phyloP scores from a whole-genome alignment of 495 filamentous ascomycete species.

The Penicillium antarcticum region DNA sequence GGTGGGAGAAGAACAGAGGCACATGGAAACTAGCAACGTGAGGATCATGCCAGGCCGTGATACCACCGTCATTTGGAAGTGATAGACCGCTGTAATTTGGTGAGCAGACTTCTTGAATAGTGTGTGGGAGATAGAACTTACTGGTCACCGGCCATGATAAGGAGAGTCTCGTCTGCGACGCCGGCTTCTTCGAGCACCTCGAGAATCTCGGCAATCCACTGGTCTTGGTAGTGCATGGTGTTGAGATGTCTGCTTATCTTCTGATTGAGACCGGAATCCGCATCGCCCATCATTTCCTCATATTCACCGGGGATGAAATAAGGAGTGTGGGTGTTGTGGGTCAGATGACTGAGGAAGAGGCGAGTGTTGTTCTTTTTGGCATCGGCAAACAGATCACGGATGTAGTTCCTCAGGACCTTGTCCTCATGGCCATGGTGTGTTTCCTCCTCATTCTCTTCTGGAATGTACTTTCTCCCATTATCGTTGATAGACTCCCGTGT shows the following conservation, averaged over 20 bases:
- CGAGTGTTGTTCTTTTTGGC: slow-evolving; percentile 33
- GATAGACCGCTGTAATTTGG: slow-evolving; percentile 19
- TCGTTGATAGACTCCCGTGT: slow-evolving; percentile 24
- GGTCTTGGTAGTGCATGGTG: slow-evolving; percentile 35
- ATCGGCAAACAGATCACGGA: slow-evolving; percentile 33
- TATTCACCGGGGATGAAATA: slow-evolving; percentile 40
- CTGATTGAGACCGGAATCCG: slow-evolving; percentile 21
- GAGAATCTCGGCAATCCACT: slow-evolving; percentile 36
- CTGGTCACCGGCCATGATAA: slow-evolving; percentile 45
- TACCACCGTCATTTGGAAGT: slow-evolving; percentile 29
- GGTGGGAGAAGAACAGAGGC: slow-evolving; percentile 38
- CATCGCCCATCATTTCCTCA: slow-evolving; percentile 24
- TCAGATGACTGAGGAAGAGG: slow-evolving; percentile 42
- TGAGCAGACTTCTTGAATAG: neutral
- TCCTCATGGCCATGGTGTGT: slow-evolving; percentile 40
- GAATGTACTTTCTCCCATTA: slow-evolving; percentile 16
- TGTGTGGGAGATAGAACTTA: slow-evolving; percentile 17
- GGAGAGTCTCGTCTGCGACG: slow-evolving; percentile 39
- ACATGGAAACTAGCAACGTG: slow-evolving; percentile 40
- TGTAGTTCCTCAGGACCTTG: slow-evolving; percentile 30
- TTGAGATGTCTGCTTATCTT: slow-evolving; percentile 41
- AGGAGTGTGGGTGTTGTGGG: slow-evolving; percentile 39
- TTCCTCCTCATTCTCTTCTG: slow-evolving; percentile 22
- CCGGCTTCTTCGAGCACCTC: slow-evolving; percentile 33
- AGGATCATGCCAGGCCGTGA: slow-evolving; percentile 33